Percentiles rank a stretch among this genome's conserved stretches.
Conservation (phyloP, 2,329 filamentous ascomycete genomes). For the Phyllosticta paracitricarpa region DNA sequence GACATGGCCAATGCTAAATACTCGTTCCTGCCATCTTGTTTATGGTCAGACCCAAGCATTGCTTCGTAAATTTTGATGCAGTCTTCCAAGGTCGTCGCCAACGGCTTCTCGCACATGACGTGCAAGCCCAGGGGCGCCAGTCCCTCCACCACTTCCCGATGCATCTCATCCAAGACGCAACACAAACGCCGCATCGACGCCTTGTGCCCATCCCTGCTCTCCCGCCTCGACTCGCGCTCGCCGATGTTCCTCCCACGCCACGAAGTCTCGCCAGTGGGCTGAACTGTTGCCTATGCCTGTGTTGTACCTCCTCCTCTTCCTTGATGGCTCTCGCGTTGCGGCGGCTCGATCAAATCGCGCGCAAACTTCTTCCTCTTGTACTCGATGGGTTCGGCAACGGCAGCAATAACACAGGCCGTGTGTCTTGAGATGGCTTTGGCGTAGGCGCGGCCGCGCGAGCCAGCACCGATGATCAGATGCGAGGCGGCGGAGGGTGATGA, state of each 20-base stretch:
- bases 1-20: constrained; percentile 92
- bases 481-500: constrained; percentile 8
- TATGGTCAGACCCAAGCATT: constrained; percentile 26
- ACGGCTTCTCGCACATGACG: constrained; percentile 90
- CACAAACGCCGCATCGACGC: constrained; percentile 51
- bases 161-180: constrained; percentile 82
- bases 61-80: constrained; percentile 65
- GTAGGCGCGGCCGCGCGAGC: constrained; percentile 28
- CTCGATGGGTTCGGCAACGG: constrained; percentile 69
- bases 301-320: constrained; percentile 37
- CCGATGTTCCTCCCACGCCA: constrained; percentile 59
- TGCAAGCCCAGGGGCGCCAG: constrained; percentile 62
- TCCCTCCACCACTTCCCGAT: constrained; percentile 68
- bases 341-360: constrained; percentile 52
- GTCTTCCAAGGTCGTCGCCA: constrained; percentile 69
- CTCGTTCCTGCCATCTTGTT: constrained; percentile 19
- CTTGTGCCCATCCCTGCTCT: constrained; percentile 12
- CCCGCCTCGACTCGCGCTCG: constrained; percentile 36
- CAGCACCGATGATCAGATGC: constrained; percentile 30
- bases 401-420: constrained; percentile 53
- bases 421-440: constrained; percentile 15
- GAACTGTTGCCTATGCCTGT: constrained; percentile 38
- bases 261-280: constrained; percentile 62
- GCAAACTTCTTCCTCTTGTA: constrained; percentile 70
- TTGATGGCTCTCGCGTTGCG: constrained; percentile 34